These are phyloP conservation scores for Daedalea quercina DNA, from an alignment of 768 basidiomycete genomes.

Conservation along the genomic window DNA sequence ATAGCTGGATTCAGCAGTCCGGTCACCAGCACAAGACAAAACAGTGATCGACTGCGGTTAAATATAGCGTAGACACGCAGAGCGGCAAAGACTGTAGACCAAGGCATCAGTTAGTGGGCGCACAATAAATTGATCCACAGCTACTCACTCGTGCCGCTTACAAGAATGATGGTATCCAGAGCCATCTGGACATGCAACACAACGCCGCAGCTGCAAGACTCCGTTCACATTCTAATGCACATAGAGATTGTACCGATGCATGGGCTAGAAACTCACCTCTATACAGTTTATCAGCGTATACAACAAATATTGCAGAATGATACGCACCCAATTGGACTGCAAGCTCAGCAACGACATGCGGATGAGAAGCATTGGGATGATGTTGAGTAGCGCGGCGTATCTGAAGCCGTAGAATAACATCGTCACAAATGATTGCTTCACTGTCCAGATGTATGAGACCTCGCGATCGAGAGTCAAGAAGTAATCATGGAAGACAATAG, in stretches of 20 bases:
- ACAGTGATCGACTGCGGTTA: not conserved
- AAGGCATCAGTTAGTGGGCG: no score
- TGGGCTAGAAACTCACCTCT: not conserved
- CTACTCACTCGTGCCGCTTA: not conserved
- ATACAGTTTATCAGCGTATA: not conserved
- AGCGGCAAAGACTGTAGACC: slow-evolving; percentile 1
- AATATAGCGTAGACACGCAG: not conserved
- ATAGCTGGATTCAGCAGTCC: not conserved
- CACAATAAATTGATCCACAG: not conserved
- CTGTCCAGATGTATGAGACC: not conserved
- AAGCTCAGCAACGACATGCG: not conserved
- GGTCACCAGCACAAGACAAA: not conserved
- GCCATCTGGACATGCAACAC: not conserved
- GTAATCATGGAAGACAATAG: not conserved
- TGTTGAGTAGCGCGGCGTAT: not conserved
- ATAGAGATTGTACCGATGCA: no score
- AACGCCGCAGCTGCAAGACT: not conserved
- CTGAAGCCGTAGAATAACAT: not conserved
- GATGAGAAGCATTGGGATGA: not conserved
- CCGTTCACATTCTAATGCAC: no score
- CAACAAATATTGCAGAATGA: not conserved
- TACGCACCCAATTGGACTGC: not conserved
- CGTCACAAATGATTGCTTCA: not conserved
- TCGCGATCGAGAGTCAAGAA: not conserved
- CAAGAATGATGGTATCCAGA: not conserved